Base-by-base conservation (phyloP, 306 rosid genomes). In the Comarum palustre region DNA sequence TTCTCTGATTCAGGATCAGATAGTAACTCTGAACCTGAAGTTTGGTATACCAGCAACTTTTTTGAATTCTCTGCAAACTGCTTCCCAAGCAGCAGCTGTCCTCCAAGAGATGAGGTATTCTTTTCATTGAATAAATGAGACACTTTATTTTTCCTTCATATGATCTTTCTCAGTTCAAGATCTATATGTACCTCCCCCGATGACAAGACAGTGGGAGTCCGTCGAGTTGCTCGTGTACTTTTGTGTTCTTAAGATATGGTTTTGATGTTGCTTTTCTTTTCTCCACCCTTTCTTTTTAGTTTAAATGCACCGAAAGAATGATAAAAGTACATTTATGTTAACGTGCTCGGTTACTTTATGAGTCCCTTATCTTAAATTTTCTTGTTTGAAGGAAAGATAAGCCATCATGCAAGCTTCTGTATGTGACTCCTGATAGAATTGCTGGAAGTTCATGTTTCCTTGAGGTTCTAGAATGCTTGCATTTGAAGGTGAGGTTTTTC, bases 1-100 rank as follows among this genome's bases (percentile, higher is more conserved):
- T 76, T 94, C 99, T 61, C 93, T 94, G 72, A 94, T 94, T 83
- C 99, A 94, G 84, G 99, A 94, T 84, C 97, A 94, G 86, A 91
- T 91, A 75, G 73, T 88, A 46, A 88, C 99, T 17, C 84, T 94
- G 79, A 94, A 91, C 86, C 81, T 85, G 78, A 94, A 94, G 78
- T 94, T 74, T 75, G 97, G 96, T 80, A 82, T 94, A 78, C 96
- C 95, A 42, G 87, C 97, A 68, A 94, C 99, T 6, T 94, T 94
- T 83, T 79, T 94, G 77, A 94, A 91, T 83, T 94, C 97, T 73
- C 99, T 89, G 78, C 99, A 94, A 86, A 91, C 87, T 62, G 75
- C 89, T 77, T 86, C 90, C 47, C 97, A 89, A 78, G 88, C 91
- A 54, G 78, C 86, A 63, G 92, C 91, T 69, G 92, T 94, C 73